Evolutionary conservation across 2,329 filamentous ascomycete genomes (phyloP).

Genomic region (Clonostachys sp.): DNA sequence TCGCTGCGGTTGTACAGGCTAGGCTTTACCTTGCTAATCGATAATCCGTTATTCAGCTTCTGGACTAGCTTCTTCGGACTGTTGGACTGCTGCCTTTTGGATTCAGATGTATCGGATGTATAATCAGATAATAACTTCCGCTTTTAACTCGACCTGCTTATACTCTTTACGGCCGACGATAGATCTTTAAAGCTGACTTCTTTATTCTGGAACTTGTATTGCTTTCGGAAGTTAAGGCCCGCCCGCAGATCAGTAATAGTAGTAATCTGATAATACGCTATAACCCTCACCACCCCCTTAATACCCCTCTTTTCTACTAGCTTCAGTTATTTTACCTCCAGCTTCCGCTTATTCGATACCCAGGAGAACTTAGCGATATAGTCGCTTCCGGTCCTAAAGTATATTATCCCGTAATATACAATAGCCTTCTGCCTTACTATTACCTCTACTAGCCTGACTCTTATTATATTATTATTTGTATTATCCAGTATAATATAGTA

Average conservation of each 20-base stretch:
- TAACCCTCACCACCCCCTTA: conserved; percentile 1
- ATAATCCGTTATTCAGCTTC: background rate
- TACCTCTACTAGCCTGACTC: conserved; percentile 3
- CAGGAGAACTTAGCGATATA: conserved; percentile 11
- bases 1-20: background rate
- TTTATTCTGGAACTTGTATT: conserved; percentile 3
- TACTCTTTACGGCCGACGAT: background rate
- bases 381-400: conserved; percentile 4
- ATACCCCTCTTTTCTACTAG: conserved; percentile 6
- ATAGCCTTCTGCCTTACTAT: conserved; percentile 7
- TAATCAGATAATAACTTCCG: background rate
- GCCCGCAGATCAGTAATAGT: conserved; percentile 6
- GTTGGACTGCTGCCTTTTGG: background rate
- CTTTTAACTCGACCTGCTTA: background rate
- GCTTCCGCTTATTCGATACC: conserved; percentile 1
- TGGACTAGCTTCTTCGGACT: background rate
- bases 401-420: conserved; percentile 9
- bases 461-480: background rate
- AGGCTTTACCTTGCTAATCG: background rate
- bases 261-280: conserved; percentile 7
- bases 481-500: conserved; percentile 1
- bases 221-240: conserved; percentile 3
- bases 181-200: conserved; percentile 1
- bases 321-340: conserved; percentile 8
- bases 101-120: background rate